Percentiles rank a stretch among this genome's conserved stretches.
Conservation (phyloP, 352 stramenopile species). For the Phytophthora ramorum region DNA sequence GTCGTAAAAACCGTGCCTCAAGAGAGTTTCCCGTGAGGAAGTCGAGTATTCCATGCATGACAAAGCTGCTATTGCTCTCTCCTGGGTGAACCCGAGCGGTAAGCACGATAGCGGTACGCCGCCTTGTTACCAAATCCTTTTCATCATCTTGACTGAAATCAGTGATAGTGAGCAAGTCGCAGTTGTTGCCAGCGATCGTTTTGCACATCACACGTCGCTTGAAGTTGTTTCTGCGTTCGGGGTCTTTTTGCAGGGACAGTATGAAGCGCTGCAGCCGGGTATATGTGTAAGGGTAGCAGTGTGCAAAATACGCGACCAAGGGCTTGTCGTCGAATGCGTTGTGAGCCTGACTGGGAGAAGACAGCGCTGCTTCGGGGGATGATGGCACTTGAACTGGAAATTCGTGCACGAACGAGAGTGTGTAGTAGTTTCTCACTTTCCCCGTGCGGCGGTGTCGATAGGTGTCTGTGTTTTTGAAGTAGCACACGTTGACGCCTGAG, state of each 20-base stretch:
- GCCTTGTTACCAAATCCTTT: slow-evolving; percentile 14
- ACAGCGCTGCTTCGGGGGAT: slow-evolving; percentile 2
- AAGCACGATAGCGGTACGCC: slow-evolving; percentile 75
- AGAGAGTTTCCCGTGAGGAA: slow-evolving; percentile 81
- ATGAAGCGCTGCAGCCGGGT: slow-evolving; percentile 68
- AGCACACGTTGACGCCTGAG: slow-evolving; percentile 78
- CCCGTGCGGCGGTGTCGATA: slow-evolving; percentile 65
- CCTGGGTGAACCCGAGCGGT: slow-evolving; percentile 89
- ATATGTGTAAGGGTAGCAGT: slow-evolving; percentile 91
- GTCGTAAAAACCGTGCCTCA: slow-evolving; percentile 77
- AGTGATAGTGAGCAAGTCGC: slow-evolving; percentile 91
- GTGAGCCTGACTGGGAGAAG: slow-evolving; percentile 1
- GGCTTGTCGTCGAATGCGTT: slow-evolving; percentile 27
- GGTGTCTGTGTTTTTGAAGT: slow-evolving; percentile 81
- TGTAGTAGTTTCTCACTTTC: slow-evolving; percentile 67
- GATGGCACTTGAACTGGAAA: slow-evolving; percentile 31
- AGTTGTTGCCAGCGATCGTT: slow-evolving; percentile 86
- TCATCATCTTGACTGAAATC: slow-evolving; percentile 72
- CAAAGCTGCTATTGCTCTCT: slow-evolving; percentile 90
- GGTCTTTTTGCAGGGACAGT: slow-evolving; percentile 60
- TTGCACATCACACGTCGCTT: slow-evolving; percentile 76
- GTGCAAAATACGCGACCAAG: slow-evolving; percentile 72
- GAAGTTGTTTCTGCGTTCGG: slow-evolving; percentile 52
- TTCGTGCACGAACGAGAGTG: slow-evolving; percentile 82
- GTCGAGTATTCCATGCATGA: slow-evolving; percentile 91